Evolutionary conservation across 352 stramenopile species (phyloP).

Genomic region (Phytophthora pseudosyringae): DNA sequence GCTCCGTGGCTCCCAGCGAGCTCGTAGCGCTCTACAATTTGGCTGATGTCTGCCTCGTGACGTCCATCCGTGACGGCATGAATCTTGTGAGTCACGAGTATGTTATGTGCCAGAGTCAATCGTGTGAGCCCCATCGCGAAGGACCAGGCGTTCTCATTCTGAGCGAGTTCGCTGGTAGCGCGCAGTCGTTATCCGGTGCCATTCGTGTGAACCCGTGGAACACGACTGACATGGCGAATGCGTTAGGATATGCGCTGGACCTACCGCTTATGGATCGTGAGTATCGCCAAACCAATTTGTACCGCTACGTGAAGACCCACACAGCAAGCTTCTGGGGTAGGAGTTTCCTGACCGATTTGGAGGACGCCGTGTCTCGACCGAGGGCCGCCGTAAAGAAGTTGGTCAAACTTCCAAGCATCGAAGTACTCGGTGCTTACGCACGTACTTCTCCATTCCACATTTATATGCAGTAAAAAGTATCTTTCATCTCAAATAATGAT

Average conservation of each 20-base stretch:
- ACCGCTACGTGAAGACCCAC: conserved; percentile 88
- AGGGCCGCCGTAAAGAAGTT: conserved; percentile 48
- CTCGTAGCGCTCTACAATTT: conserved; percentile 91
- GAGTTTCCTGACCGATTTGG: conserved; percentile 81
- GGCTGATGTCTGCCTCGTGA: conserved; percentile 91
- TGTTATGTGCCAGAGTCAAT: conserved; percentile 82
- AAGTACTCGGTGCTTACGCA: conserved; percentile 63
- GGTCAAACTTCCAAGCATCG: conserved; percentile 49
- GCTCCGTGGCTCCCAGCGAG: conserved; percentile 74
- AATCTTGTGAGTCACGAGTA: conserved; percentile 93
- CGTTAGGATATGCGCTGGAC: conserved; percentile 75
- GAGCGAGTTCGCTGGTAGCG: conserved; percentile 89
- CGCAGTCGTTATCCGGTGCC: conserved; percentile 88
- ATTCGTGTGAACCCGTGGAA: conserved; percentile 92
- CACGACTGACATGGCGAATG: conserved; percentile 76
- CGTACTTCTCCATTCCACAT: conserved; percentile 19
- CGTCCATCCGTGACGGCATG: conserved; percentile 90
- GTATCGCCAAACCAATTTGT: conserved; percentile 85
- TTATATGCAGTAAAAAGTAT: too few relatives aligned
- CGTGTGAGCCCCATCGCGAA: conserved; percentile 62
- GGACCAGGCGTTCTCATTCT: conserved; percentile 86
- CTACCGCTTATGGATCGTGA: conserved; percentile 85
- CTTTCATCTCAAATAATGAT: too few relatives aligned
- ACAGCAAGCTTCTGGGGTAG: conserved; percentile 87
- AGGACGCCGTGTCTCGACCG: conserved; percentile 50